These are phyloP conservation scores for Amphibolis antarctica DNA, from an alignment of 106 monocot genomes.

Conservation along the genomic window DNA sequence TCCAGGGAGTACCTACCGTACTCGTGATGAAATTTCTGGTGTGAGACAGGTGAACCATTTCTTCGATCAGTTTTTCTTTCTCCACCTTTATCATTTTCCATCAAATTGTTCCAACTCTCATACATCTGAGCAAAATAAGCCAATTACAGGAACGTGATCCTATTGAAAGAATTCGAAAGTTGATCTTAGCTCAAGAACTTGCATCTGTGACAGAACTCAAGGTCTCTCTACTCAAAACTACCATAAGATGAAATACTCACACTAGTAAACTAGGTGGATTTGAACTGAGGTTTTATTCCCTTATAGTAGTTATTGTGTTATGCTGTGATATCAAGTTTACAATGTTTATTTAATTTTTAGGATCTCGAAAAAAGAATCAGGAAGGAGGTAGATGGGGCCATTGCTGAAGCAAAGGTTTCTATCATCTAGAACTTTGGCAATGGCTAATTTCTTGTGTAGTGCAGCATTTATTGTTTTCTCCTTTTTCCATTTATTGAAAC, in stretches of 20 bases:
- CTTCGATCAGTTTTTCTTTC: not conserved
- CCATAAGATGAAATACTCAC: too few relatives aligned
- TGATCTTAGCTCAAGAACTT: constrained; percentile 66
- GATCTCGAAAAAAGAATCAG: constrained; percentile 57
- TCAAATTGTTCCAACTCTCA: too few relatives aligned
- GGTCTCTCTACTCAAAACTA: constrained; percentile 39
- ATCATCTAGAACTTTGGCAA: not conserved
- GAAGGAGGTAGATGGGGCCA: constrained; percentile 57
- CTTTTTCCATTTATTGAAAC: not conserved
- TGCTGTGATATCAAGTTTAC: not conserved
- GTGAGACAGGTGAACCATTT: constrained; percentile 63
- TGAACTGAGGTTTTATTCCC: too few relatives aligned
- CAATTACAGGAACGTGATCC: constrained; percentile 24
- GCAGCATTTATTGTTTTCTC: not conserved
- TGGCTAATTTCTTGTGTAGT: not conserved
- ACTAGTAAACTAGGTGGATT: too few relatives aligned
- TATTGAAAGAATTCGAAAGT: constrained; percentile 84
- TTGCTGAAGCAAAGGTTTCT: constrained; percentile 58
- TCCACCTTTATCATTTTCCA: not conserved
- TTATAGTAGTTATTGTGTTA: not conserved
- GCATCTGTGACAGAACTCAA: constrained; percentile 73
- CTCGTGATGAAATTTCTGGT: constrained; percentile 84
- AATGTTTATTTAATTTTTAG: constrained; percentile 6
- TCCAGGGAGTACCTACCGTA: constrained; percentile 96
- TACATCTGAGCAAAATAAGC: not conserved